Base-by-base conservation (phyloP, 371 early-diverging fungal species). In the Mucor circinelloides region DNA sequence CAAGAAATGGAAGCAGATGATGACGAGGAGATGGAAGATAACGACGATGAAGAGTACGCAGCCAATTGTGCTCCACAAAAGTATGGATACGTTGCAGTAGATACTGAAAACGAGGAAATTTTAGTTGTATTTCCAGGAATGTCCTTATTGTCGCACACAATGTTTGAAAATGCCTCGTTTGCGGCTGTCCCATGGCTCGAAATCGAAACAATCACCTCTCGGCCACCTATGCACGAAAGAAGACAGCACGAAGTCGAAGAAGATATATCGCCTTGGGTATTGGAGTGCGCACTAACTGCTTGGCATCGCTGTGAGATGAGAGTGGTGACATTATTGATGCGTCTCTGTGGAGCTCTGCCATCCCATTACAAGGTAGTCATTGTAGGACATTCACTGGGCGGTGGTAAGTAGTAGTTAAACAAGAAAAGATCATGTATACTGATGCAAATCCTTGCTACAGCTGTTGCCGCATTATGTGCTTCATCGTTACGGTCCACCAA, bases 321-420 rank as follows among this genome's bases (percentile, higher is more conserved):
- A n/a, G 80, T 80, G 17, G 80, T 77, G 15, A 80, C 80, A 3
- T 44, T 69, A 23, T 52, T 80, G 25, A 77, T 80, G 80, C 75
- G 75, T n/a, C 58, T 73, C 2, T 77, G 77, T 62, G 64, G 64
- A 10, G 55, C 60, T 10, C 34, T 72, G 40, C 80, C 77, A 13
- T 56, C 66, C 31, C 73, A 74, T 68, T 80, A 77, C 63, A 71
- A 68, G 30, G 77, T 80, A 5, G 74, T 73, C 13, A 77, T 80
- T 54, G 61, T 80, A 8, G 80, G 80, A 6, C 71, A 77, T 36
- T 69, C 71, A 13, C 30, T 76, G 3, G 80, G 80, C 10, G 80
- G 73, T 70, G 80, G 80, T 80, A 75, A 61, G 30, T 1, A 55
- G 21, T 25, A 19, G 13, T 23, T 10, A 2, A 21, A 9, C 23